Evolutionary conservation across 345 rosid genomes (phyloP).

Genomic region (Euphorbia peplus): DNA sequence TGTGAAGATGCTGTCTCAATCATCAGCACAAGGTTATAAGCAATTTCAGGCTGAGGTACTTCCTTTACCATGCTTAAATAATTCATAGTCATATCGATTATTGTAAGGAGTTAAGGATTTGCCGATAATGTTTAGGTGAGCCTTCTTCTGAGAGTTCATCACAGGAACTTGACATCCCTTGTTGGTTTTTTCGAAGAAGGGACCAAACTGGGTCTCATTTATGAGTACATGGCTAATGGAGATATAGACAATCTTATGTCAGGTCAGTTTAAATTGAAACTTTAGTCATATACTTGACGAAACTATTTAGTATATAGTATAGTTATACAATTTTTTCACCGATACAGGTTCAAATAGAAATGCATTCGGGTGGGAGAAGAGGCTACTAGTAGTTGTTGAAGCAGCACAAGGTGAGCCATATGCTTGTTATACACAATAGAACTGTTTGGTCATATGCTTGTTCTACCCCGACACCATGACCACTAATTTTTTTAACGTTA

Average conservation of each 20-base stretch:
- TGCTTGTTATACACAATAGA: too few species aligned
- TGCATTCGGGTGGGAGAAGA: conserved; percentile 13
- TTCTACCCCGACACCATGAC: too few species aligned
- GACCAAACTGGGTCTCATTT: conserved; percentile 4
- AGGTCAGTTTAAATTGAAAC: not conserved
- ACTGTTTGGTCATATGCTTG: too few species aligned
- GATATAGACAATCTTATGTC: not conserved
- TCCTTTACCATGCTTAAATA: too few species aligned
- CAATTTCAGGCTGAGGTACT: conserved; percentile 59
- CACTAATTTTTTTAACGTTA: too few species aligned
- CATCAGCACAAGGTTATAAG: conserved; percentile 55
- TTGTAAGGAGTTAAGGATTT: not conserved
- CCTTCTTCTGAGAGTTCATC: conserved; percentile 14
- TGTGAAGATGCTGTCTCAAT: conserved; percentile 53
- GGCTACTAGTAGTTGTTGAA: conserved; percentile 18
- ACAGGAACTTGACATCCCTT: conserved; percentile 11
- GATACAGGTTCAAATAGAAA: conserved; percentile 6
- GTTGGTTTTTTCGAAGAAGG: conserved; percentile 17
- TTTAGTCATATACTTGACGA: too few species aligned
- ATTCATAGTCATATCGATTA: not conserved
- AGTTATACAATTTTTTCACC: not conserved
- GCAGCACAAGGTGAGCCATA: conserved; percentile 31
- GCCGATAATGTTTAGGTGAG: not conserved
- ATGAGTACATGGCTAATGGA: conserved; percentile 21
- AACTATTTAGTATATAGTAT: not conserved